Evolutionary conservation across 2,329 filamentous ascomycete genomes (phyloP).

Genomic region (Lecanosticta acicola): DNA sequence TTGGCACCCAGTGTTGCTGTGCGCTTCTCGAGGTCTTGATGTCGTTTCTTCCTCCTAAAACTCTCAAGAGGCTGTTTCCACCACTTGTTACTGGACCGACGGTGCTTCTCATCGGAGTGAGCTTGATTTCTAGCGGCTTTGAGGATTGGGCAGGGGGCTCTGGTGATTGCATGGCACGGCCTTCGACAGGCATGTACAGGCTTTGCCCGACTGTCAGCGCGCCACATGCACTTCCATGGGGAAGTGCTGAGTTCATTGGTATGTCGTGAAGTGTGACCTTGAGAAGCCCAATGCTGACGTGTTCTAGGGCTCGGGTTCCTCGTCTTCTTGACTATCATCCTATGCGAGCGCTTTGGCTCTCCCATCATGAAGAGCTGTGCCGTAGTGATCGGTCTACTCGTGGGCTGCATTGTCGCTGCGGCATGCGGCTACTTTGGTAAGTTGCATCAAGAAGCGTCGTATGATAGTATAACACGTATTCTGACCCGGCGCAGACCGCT

Average conservation of each 20-base stretch:
- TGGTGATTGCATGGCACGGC: conserved; percentile 49
- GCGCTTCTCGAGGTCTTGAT: conserved; percentile 62
- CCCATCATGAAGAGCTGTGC: conserved; percentile 80
- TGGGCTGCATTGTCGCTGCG: conserved; percentile 72
- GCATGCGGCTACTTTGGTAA: conserved; percentile 68
- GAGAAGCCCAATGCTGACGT: neutral
- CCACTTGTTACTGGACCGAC: conserved; percentile 68
- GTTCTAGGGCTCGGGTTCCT: conserved; percentile 60
- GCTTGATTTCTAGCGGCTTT: conserved; percentile 66
- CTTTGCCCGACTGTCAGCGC: conserved; percentile 63
- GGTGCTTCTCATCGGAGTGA: conserved; percentile 66
- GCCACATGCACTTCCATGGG: conserved; percentile 69
- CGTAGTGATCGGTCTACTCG: conserved; percentile 67
- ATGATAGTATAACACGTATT: neutral
- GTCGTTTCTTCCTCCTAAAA: conserved; percentile 65
- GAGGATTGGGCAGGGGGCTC: conserved; percentile 72
- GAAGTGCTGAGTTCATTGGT: conserved; percentile 67
- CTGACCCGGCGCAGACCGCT: conserved; percentile 51
- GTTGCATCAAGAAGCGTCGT: neutral
- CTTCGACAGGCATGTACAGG: conserved; percentile 50
- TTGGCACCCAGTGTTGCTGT: conserved; percentile 56
- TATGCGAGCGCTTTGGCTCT: conserved; percentile 74
- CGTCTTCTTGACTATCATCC: conserved; percentile 71
- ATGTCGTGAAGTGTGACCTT: neutral
- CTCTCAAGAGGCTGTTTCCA: conserved; percentile 64